A percentile compares a stretch with the other conserved stretches of the same genome.
phyloP scores from a whole-genome alignment of 1,284 basidiomycete species.

The Kalmanozyma brasiliensis region DNA sequence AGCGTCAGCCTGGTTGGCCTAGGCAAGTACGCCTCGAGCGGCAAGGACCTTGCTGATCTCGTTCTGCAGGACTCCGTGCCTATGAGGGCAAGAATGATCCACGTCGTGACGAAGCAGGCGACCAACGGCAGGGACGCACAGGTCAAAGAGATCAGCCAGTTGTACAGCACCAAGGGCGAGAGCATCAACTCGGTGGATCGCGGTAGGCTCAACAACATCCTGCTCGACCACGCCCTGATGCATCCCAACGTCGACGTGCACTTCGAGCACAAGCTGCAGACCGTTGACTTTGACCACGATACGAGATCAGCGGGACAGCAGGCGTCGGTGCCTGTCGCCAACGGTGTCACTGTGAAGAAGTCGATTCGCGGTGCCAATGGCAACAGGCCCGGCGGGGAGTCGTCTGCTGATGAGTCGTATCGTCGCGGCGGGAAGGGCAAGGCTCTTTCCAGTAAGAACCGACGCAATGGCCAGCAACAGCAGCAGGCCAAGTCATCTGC shows the following conservation, averaged over 20 bases:
- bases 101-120: slow-evolving; percentile 71
- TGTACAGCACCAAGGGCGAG: slow-evolving; percentile 88
- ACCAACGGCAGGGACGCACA: slow-evolving; percentile 22
- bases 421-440: slow-evolving; percentile 10
- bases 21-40: slow-evolving; percentile 12
- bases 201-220: slow-evolving; percentile 82
- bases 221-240: slow-evolving; percentile 78
- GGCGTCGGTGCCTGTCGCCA: slow-evolving; percentile 1
- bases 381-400: slow-evolving; percentile 14
- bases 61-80: slow-evolving; percentile 86
- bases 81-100: slow-evolving; percentile 96
- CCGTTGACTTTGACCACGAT: slow-evolving; percentile 78
- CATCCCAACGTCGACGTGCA: slow-evolving; percentile 76
- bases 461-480: neutral
- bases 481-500: slow-evolving; percentile 2
- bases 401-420: slow-evolving; percentile 11
- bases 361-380: neutral
- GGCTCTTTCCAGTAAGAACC: neutral
- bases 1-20: slow-evolving; percentile 71
- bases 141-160: slow-evolving; percentile 71
- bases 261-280: slow-evolving; percentile 82
- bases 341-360: slow-evolving; percentile 8
- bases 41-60: slow-evolving; percentile 74
- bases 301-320: neutral
- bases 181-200: slow-evolving; percentile 94